Base-by-base conservation (phyloP, 805 yeast genomes). In the Teunomyces gatunensis region DNA sequence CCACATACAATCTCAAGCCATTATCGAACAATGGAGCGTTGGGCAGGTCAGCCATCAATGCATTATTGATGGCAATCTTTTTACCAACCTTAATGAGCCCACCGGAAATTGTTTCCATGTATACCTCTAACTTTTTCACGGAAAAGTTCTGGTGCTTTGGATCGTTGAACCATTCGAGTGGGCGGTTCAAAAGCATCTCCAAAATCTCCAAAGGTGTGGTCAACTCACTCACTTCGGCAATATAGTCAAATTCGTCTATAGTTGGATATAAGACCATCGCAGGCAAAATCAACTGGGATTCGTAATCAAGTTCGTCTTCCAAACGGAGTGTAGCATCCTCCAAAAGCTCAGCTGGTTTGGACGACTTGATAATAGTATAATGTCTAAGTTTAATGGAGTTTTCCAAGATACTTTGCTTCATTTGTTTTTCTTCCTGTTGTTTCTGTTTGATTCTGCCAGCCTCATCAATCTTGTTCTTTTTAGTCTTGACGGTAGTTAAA, bases 81-180 rank as follows among this genome's bases (percentile, higher is more conserved):
- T 85, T 87, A 23, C 96, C 96, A 4, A 86, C 81, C 65, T 89
- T 89, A 39, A 89, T 84, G 50, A 92, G 74, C 0, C 97, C 97
- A 44, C 97, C 97, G 2, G 81, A 59, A 28, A 69, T 75, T 0
- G 97, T 89, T 63, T 89, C 97, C 83, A 88, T 83, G 64, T 76
- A 92, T 5, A 85, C 85, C 44, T 87, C 84, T 21, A 90, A 67
- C 46, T 78, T 78, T 53, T 78, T 80, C 3, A 78, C 64, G 0
- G 74, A 68, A 61, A 89, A 89, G 50, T 83, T 78, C 35, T 60
- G 54, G 54, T 85, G 89, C 52, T 77, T 79, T 5, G 84, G 83
- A 37, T 77, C 80, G 39, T 75, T 77, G 58, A 84, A 85, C 84
- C 87, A 89, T 36, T 79, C 79, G 6, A 77, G 77, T 3, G 91